Percentiles rank a stretch among this genome's conserved stretches.
phyloP scores from a whole-genome alignment of 176 grass and related monocot genomes.

The Poa pratensis region DNA sequence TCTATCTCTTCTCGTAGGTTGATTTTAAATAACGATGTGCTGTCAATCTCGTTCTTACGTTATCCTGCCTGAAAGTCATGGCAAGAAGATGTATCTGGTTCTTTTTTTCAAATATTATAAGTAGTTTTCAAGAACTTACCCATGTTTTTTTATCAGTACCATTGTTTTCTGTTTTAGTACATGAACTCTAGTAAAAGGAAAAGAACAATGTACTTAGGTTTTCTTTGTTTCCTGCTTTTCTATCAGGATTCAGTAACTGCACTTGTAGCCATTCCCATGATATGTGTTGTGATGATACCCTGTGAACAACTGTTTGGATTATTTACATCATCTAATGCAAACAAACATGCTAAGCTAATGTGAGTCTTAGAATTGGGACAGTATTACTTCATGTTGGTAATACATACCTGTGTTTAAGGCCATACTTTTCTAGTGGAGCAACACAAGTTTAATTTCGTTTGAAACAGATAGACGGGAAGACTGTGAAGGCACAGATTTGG shows the following conservation, averaged over 20 bases:
- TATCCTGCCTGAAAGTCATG: background rate
- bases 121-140: background rate
- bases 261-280: background rate
- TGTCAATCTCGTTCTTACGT: background rate
- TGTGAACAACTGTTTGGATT: background rate
- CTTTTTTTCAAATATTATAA: background rate
- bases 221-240: background rate
- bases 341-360: background rate
- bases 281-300: background rate
- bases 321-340: background rate
- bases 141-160: background rate
- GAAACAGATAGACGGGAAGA: conserved; percentile 62
- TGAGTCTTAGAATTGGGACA: background rate
- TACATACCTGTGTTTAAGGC: background rate
- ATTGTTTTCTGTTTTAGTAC: background rate
- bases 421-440: conserved; percentile 18
- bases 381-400: background rate
- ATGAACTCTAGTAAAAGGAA: background rate
- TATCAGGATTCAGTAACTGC: background rate
- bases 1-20: background rate
- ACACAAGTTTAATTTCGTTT: conserved; percentile 18
- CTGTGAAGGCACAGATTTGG: conserved; percentile 75
- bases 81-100: background rate
- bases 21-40: background rate
- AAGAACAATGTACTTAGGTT: background rate